A percentile compares a stretch with the other conserved stretches of the same genome.
Evolutionary conservation across 768 basidiomycete genomes (phyloP).

Genomic region (Serendipita vermifera): DNA sequence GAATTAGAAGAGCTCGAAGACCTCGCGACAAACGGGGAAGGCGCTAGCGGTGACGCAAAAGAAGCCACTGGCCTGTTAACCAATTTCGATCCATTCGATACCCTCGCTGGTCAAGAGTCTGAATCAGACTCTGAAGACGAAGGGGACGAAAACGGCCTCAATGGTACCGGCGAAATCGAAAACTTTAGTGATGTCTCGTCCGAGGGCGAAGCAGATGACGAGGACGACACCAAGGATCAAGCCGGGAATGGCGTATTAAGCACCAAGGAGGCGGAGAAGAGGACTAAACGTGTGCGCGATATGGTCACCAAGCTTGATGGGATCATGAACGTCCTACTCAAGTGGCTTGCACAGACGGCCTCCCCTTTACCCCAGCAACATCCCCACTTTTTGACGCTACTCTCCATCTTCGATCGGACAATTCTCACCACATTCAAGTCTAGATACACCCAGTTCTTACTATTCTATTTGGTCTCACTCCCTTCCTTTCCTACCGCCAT

Average conservation of each 20-base stretch:
- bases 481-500: no score
- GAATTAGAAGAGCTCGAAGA: slow-evolving; percentile 86
- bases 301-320: slow-evolving; percentile 90
- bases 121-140: slow-evolving; percentile 41
- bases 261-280: slow-evolving; percentile 38
- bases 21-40: slow-evolving; percentile 26
- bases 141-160: slow-evolving; percentile 37
- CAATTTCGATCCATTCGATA: slow-evolving; percentile 77
- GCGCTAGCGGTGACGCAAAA: slow-evolving; percentile 18
- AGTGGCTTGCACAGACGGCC: slow-evolving; percentile 56
- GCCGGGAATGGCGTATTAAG: no score
- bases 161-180: slow-evolving; percentile 30
- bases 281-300: slow-evolving; percentile 52
- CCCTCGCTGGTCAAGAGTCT: slow-evolving; percentile 65
- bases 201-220: slow-evolving; percentile 41
- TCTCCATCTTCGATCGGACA: slow-evolving; percentile 85
- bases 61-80: slow-evolving; percentile 30
- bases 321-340: slow-evolving; percentile 71
- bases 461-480: slow-evolving; percentile 92
- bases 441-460: slow-evolving; percentile 90
- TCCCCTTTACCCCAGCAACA: slow-evolving; percentile 18
- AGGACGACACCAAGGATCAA: slow-evolving; percentile 25
- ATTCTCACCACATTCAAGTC: slow-evolving; percentile 95
- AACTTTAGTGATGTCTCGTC: slow-evolving; percentile 58
- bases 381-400: slow-evolving; percentile 65